Evolutionary conservation across 1,284 basidiomycete species (phyloP).

Genomic region (Microbotryum violaceum): DNA sequence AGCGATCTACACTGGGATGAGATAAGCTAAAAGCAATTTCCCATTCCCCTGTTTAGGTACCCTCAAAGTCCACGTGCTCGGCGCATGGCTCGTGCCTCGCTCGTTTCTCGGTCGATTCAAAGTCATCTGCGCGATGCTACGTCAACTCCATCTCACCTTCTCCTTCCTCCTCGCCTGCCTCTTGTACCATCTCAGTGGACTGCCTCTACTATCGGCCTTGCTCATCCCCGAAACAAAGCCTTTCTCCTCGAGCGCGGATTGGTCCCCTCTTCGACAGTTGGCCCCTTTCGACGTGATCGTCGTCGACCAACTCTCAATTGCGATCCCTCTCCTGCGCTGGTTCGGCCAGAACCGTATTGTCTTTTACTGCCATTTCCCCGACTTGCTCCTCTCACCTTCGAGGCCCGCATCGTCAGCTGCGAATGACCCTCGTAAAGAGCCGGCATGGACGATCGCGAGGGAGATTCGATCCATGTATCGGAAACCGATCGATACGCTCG

Average conservation of each 20-base stretch:
- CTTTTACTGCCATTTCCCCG: slow-evolving; percentile 97
- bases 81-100: slow-evolving; percentile 65
- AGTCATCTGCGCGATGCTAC: slow-evolving; percentile 78
- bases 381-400: slow-evolving; percentile 62
- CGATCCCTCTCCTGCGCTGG: slow-evolving; percentile 70
- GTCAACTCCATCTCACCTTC: slow-evolving; percentile 70
- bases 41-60: slow-evolving; percentile 53
- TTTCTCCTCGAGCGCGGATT: slow-evolving; percentile 30
- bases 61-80: slow-evolving; percentile 68
- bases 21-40: neutral
- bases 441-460: neutral
- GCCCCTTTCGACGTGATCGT: slow-evolving; percentile 67
- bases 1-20: too few species aligned
- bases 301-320: slow-evolving; percentile 89
- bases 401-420: neutral
- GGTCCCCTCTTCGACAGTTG: slow-evolving; percentile 27
- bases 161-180: slow-evolving; percentile 52
- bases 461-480: slow-evolving; percentile 62
- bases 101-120: slow-evolving; percentile 69
- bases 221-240: slow-evolving; percentile 27
- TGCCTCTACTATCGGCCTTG: slow-evolving; percentile 6
- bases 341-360: slow-evolving; percentile 67
- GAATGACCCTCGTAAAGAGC: neutral
- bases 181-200: slow-evolving; percentile 33
- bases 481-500: slow-evolving; percentile 79